Conservation (phyloP, 148 eudicot species). For the Oxyria digyna region DNA sequence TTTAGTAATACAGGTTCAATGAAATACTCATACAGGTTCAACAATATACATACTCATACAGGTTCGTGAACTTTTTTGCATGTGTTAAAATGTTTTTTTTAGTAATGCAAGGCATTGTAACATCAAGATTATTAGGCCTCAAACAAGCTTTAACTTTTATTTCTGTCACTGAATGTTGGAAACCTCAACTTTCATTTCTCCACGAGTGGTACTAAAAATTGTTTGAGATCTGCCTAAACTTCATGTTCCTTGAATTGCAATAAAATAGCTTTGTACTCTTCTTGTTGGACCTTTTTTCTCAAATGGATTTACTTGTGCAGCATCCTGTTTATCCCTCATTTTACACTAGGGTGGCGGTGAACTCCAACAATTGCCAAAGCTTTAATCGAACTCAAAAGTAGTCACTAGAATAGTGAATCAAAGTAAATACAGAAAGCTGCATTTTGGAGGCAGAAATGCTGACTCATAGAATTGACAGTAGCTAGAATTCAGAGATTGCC, state of each 20-base stretch:
- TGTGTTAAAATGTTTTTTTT: too few species aligned
- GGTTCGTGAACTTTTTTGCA: too few species aligned
- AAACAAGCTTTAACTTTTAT: conserved; percentile 2
- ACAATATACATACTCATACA: too few species aligned
- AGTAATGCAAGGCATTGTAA: conserved; percentile 1
- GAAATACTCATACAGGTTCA: too few species aligned
- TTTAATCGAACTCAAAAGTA: not conserved
- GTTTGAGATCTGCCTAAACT: conserved; percentile 7
- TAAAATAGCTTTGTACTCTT: not conserved
- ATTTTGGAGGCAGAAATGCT: not conserved
- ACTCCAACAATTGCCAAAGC: not conserved
- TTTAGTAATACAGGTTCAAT: too few species aligned
- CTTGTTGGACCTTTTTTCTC: not conserved
- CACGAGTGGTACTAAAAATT: conserved; percentile 3
- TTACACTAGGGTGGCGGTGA: not conserved
- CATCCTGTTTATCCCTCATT: not conserved
- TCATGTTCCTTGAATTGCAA: not conserved
- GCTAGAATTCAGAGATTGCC: not conserved
- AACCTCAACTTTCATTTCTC: not conserved
- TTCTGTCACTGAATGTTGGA: not conserved
- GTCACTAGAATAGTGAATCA: too few species aligned
- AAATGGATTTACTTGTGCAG: not conserved
- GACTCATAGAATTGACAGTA: not conserved
- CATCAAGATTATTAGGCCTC: not conserved
- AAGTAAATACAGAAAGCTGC: not conserved